These are phyloP conservation scores for Cicer chorassanicum DNA, from an alignment of 306 rosid genomes.

Conservation along the genomic window DNA sequence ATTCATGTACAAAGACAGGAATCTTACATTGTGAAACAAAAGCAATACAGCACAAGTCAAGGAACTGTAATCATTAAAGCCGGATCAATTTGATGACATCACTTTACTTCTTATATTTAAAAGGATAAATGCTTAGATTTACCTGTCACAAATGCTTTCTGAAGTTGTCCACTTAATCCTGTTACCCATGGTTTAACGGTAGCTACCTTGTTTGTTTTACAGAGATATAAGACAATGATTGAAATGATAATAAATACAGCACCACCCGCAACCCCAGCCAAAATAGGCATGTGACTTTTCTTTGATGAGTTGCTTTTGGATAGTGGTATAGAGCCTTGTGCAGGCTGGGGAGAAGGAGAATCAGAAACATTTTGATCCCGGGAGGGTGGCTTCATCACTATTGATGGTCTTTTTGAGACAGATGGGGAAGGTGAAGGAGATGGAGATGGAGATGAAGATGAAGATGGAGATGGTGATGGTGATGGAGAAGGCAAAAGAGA, in stretches of 20 bases:
- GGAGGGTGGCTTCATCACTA: neutral
- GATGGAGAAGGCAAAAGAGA: neutral
- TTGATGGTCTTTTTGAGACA: conserved; percentile 25
- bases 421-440: conserved; percentile 41
- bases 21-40: conserved; percentile 11
- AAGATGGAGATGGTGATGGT: neutral
- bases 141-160: conserved; percentile 94
- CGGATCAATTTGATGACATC: conserved; percentile 37
- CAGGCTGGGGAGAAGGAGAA: conserved; percentile 48
- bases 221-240: conserved; percentile 56
- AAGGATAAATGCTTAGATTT: conserved; percentile 32
- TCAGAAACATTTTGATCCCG: conserved; percentile 17
- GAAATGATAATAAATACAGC: conserved; percentile 47
- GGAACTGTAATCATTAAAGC: conserved; percentile 27
- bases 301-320: conserved; percentile 3
- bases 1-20: conserved; percentile 33
- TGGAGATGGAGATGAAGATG: conserved; percentile 21
- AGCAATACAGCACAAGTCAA: conserved; percentile 4
- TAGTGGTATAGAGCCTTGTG: neutral
- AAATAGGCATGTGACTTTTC: neutral
- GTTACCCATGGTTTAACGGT: conserved; percentile 92
- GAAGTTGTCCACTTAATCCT: conserved; percentile 98
- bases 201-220: conserved; percentile 65
- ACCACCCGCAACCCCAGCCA: conserved; percentile 65
- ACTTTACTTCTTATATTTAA: conserved; percentile 22